Base-by-base conservation (phyloP, 345 rosid species). In the Nasturtium officinale region DNA sequence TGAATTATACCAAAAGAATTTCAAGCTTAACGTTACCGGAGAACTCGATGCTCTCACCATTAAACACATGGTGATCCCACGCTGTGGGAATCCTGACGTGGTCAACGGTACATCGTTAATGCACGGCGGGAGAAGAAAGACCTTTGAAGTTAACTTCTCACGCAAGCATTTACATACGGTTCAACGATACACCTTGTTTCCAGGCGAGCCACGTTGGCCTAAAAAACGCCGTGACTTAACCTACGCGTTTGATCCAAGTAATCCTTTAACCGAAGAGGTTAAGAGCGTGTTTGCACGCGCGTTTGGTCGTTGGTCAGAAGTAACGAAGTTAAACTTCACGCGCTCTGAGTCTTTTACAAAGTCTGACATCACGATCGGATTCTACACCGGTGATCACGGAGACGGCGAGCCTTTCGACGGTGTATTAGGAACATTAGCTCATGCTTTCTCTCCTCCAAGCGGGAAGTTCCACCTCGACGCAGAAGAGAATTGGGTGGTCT, bases 361-460 rank as follows among this genome's bases (percentile, higher is more conserved):
- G 5, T 89, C 98, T 0, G 93, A 94, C 61, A 89, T 94, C 55
- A 79, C 55, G 59, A 86, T 94, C 54, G 97, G 84, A 25, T 94
- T 94, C 76, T 84, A 59, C 82, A 38, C 28, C 6, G 97, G 99
- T 0, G 99, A 87, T 25, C 99, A 94, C 79, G 93, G 91, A 0
- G 99, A 94, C 59, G 99, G 96, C 0, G 99, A 94, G 83, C 78
- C 97, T 50, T 94, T 94, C 35, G 99, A 94, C 50, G 99, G 99
- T 66, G 77, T 81, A 9, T 48, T 88, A 40, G 97, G 97, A 50
- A 94, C 99, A 1, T 76, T 94, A 52, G 97, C 97, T 3, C 99
- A 94, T 76, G 93, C 99, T 43, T 91, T 94, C 76, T 89, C 96
- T 10, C 99, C 99, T 30, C 84, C 96, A 0, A 86, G 70, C 65